A percentile compares a stretch with the other conserved stretches of the same genome.
phyloP scores from a whole-genome alignment of 2,329 filamentous ascomycete species.

The Chaetomium strumarium region DNA sequence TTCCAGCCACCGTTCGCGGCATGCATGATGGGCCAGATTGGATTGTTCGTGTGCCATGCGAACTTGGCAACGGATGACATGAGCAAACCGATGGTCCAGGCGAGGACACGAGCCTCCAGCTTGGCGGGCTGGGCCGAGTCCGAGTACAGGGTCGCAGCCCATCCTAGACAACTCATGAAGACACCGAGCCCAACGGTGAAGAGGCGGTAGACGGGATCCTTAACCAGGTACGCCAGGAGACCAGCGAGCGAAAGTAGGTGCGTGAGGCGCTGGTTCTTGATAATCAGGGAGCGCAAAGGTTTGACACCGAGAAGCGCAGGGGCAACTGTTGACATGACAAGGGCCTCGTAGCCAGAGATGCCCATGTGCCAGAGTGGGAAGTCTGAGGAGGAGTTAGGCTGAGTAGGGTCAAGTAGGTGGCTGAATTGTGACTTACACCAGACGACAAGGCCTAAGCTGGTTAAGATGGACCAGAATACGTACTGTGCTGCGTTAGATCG shows the following conservation, averaged over 20 bases:
- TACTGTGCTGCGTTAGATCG: slow-evolving; percentile 51
- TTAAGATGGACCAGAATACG: slow-evolving; percentile 92
- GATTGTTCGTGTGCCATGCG: slow-evolving; percentile 90
- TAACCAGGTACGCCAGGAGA: slow-evolving; percentile 71
- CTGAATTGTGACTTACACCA: slow-evolving; percentile 70
- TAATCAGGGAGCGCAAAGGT: slow-evolving; percentile 60
- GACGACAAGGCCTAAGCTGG: slow-evolving; percentile 78
- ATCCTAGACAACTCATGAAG: slow-evolving; percentile 72
- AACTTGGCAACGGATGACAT: slow-evolving; percentile 87
- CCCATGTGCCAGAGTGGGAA: slow-evolving; percentile 99
- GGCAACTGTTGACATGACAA: slow-evolving; percentile 78
- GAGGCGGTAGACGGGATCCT: slow-evolving; percentile 67
- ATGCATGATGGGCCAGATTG: slow-evolving; percentile 93
- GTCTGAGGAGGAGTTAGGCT: slow-evolving; percentile 43
- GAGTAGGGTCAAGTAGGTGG: not conserved
- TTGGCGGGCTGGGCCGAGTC: slow-evolving; percentile 68
- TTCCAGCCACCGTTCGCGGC: slow-evolving; percentile 89
- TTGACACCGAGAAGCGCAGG: slow-evolving; percentile 71
- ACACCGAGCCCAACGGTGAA: slow-evolving; percentile 78
- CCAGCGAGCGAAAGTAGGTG: slow-evolving; percentile 71
- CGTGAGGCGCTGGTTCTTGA: slow-evolving; percentile 62
- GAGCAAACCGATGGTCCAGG: slow-evolving; percentile 75
- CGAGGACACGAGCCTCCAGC: slow-evolving; percentile 75
- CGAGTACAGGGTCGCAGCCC: slow-evolving; percentile 74
- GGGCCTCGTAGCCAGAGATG: slow-evolving; percentile 88